Evolutionary conservation across 1,284 basidiomycete species (phyloP).

Genomic region (Cystobasidium pallidum): DNA sequence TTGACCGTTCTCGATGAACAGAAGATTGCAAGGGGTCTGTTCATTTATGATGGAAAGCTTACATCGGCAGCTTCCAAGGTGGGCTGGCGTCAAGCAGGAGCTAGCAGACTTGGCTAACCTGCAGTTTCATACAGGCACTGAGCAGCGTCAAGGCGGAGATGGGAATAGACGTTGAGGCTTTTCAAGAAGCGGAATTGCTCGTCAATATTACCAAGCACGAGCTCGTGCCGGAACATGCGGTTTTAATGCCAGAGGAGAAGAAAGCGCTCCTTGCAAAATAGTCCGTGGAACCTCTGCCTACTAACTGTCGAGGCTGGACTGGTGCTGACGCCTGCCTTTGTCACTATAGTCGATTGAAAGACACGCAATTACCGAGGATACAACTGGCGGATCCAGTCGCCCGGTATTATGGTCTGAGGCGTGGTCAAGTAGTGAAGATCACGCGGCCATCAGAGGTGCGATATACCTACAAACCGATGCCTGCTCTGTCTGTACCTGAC

Average conservation of each 20-base stretch:
- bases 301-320: background rate
- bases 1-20: conserved; percentile 85
- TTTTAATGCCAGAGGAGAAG: conserved; percentile 85
- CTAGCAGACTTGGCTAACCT: background rate
- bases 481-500: background rate
- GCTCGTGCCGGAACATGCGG: conserved; percentile 90
- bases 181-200: conserved; percentile 91
- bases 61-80: conserved; percentile 89
- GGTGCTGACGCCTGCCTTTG: conserved; percentile 41
- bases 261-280: conserved; percentile 85
- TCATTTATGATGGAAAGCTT: conserved; percentile 96
- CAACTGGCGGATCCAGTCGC: conserved; percentile 95
- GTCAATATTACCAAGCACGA: conserved; percentile 96
- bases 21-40: conserved; percentile 84
- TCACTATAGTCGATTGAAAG: conserved; percentile 80
- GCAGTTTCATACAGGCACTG: conserved; percentile 68
- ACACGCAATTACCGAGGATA: conserved; percentile 96
- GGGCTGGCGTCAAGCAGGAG: background rate
- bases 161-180: conserved; percentile 72
- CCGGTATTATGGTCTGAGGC: conserved; percentile 90
- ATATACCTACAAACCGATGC: background rate
- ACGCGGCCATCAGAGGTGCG: conserved; percentile 93
- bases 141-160: conserved; percentile 50
- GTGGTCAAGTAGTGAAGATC: conserved; percentile 98
- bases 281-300: conserved; percentile 62